Evolutionary conservation across 1,139 yeast genomes (phyloP), one percentile per base, ranked within the genome.

Genomic region (Sugiyamaella novakii): DNA sequence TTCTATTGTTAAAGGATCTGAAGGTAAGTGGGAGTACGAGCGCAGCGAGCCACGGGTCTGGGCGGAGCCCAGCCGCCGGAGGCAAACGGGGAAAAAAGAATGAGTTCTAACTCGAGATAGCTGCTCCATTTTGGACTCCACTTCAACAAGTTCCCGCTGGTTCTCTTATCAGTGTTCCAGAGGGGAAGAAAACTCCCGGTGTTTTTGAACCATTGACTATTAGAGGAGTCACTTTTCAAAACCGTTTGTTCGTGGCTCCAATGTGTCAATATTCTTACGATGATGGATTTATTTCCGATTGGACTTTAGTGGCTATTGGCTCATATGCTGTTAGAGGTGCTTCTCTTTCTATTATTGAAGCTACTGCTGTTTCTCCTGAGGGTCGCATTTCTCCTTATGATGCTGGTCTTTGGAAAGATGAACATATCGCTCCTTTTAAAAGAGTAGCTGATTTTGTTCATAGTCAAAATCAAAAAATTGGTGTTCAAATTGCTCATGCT

Each of bases 391-490:
- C 79, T 0, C 70, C 74, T 2, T 68, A 72, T 46, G 79, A 74
- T 54, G 67, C 79, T 24, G 84, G 82, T 14, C 63, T 81, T 27
- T 76, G 76, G 73, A 73, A 66, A 14, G 79, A 78, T 42, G 67
- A 65, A 11, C 84, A 80, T 49, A 82, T 82, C 1, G 57, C 59
- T 15, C 73, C 72, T 10, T 69, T 75, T 60, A 76, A 72, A 56
- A 69, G 71, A 35, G 68, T 82, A 49, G 82, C 76, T 7, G 82
- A 80, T 34, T 77, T 71, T 54, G 79, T 75, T n/a, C 87, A 81
- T 61, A 63, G 78, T 1, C 80, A 79, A 54, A 72, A 72, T 43
- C 72, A 69, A 35, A 63, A 64, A 30, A 72, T 79, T 51, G 85
- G 83, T 30, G 66, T 79, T 45, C 85, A 80, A 62, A 42, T 80